Evolutionary conservation across 345 rosid genomes (phyloP), one percentile per base, ranked within the genome.

Genomic region (Fremontodendron californicum): DNA sequence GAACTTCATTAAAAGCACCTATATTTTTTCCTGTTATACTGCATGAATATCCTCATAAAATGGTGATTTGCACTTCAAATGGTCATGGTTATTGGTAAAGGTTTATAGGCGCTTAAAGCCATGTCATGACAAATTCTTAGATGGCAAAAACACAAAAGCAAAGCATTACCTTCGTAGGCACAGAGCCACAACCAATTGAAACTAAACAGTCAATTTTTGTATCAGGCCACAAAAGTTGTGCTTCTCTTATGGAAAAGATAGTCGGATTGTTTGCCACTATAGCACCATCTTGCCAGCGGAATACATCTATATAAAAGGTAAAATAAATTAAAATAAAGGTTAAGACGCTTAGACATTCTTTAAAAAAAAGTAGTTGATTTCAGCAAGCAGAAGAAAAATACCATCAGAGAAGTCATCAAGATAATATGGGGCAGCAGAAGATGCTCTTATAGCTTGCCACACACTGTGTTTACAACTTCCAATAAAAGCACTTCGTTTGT

Each of bases 201-300:
- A 96, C 96, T 82, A 96, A 84, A 73, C 97, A 90, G 80, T 96
- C 98, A 77, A 96, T 96, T 81, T 83, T 91, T 73, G 97, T 88
- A 87, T 92, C 99, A 78, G 98, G 96, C 99, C 99, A 96, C n/a
- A 96, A 81, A 85, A 96, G 97, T 85, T 93, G 98, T 74, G 99
- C 98, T 90, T 96, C 99, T 86, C 98, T 89, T 71, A 96, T 89
- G 78, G 97, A 91, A 80, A 93, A 88, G 31, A 96, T 82, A 4
- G 98, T 91, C 66, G 99, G 98, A 87, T 96, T 96, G 72, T 96
- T 96, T 71, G 99, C 98, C 71, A 96, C 94, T 80, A 96, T 89
- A 63, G 95, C 99, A 80, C 98, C 99, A 87, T 96, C 99, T 88
- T 92, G 98, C 99, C 98, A 96, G 78, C 97, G 97, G 76, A 85